Base-by-base conservation (phyloP, 148 eudicot species). In the Rhododendron ferrugineum region DNA sequence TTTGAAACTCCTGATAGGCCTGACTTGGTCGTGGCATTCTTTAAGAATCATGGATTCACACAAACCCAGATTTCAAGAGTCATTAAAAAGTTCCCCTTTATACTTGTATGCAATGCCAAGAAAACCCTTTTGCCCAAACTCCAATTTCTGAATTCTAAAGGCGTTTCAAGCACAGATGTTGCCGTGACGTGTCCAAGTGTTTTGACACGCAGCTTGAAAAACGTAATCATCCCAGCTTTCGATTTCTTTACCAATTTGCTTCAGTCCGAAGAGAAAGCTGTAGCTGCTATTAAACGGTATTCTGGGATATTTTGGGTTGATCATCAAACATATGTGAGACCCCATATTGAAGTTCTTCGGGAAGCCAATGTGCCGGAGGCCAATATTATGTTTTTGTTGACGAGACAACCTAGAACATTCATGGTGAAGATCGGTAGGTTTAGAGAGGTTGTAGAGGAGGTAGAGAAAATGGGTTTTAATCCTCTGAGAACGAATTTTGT, bases 381-480 rank as follows among this genome's bases (percentile, higher is more conserved):
- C 72, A 64, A 64, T 64, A 64, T 64, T 64, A 10, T 9, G 30
- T n/a, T 2, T n/a, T 6, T 64, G 30, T 26, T 64, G 72, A n/a
- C 0, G 9, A 64, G 0, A n/a, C 72, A 64, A n/a, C 72, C 72
- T 64, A 64, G 72, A 64, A n/a, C 72, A 64, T 64, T 64, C 72
- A n/a, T 9, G 30, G 30, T 26, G 72, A n/a, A 2, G 4, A 64
- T n/a, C 15, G 15, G 14, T 83, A 82, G 68, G 44, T 83, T 78
- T 77, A 77, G 32, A 22, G n/a, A 62, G 62, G 8, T 86, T 34
- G 83, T 83, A 54, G n/a, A 62, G 44, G 82, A 78, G 37, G 88
- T 83, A 2, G 49, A 44, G 37, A 37, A 77, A 64, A 46, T 83
- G 83, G 85, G 88, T 46, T 86, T 86, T n/a, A 20, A 82, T n/a